A percentile compares a stretch with the other conserved stretches of the same genome.
Evolutionary conservation across 345 rosid genomes (phyloP).

Genomic region (Lepidium didymum): DNA sequence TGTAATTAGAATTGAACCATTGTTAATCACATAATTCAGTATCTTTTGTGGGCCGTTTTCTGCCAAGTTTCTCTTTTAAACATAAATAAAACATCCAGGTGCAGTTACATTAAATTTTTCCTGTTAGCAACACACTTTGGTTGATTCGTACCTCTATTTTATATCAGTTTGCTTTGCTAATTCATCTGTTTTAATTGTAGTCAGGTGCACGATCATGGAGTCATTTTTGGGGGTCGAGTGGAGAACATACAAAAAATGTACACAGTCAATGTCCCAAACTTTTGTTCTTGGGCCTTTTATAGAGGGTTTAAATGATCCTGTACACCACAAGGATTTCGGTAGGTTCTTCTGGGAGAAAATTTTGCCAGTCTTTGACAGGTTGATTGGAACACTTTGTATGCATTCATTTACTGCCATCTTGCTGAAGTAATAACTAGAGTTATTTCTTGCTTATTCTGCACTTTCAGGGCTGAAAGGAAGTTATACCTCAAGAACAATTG

Average conservation of each 20-base stretch:
- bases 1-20: neutral
- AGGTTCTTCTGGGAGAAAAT: constrained; percentile 24
- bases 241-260: constrained; percentile 48
- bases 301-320: constrained; percentile 81
- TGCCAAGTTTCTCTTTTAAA: neutral
- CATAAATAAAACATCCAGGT: neutral
- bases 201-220: constrained; percentile 90
- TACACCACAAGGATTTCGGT: constrained; percentile 93
- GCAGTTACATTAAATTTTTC: neutral
- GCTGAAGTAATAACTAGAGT: neutral
- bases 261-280: constrained; percentile 55
- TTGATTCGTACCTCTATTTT: neutral
- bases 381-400: neutral
- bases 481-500: constrained; percentile 64
- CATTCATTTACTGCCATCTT: neutral
- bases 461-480: constrained; percentile 62
- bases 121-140: neutral
- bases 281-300: constrained; percentile 79
- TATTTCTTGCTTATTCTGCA: constrained; percentile 3
- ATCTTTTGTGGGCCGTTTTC: neutral
- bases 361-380: neutral
- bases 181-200: constrained; percentile 42
- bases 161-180: neutral
- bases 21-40: neutral
- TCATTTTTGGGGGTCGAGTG: constrained; percentile 78